Evolutionary conservation across 2,329 filamentous ascomycete species (phyloP), one percentile per base, ranked within the genome.

Genomic region (Cercospora zeina): DNA sequence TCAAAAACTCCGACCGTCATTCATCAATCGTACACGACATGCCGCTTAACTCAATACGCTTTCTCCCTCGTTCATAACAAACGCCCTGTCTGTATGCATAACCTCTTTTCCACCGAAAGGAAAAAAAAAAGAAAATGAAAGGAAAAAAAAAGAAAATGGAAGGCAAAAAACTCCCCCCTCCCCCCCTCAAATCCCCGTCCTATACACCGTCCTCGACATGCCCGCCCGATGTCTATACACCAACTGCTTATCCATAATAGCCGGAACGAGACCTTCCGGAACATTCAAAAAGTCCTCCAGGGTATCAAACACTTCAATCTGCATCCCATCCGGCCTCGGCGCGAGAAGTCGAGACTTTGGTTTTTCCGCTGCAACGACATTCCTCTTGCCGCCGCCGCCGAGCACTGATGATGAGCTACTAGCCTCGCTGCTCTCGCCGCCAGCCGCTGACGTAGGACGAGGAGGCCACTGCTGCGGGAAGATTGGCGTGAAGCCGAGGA

Each of bases 271-370:
- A 11, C 61, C 59, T 7, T 63, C 62, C 3, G 59, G 45, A 2
- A 67, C 21, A 13, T 58, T 57, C 14, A 67, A 49, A 36, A 65
- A 65, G 16, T 67, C 63, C n/a, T 67, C 51, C 13, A 63, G 31
- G 13, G 16, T 56, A 7, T 45, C 50, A 49, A 54, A 67, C 5
- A 36, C 47, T 42, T 61, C 24, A 7, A 62, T 42, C 7, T 45
- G 54, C 6, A 30, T 55, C 9, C 37, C 55, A 34, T 58, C 45
- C 24, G 47, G 34, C n/a, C 16, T 11, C 8, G 13, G 36, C 19
- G 16, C 37, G n/a, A 54, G 21, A 14, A 53, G 24, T 51, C 30
- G 31, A 11, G 27, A 39, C 19, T 27, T 13, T 3, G 24, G 42
- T 39, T 24, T 36, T 39, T 24, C 27, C 7, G 19, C 37, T 2